Evolutionary conservation across 768 basidiomycete species (phyloP), one percentile per base, ranked within the genome.

Genomic region (Kwoniella sp.): DNA sequence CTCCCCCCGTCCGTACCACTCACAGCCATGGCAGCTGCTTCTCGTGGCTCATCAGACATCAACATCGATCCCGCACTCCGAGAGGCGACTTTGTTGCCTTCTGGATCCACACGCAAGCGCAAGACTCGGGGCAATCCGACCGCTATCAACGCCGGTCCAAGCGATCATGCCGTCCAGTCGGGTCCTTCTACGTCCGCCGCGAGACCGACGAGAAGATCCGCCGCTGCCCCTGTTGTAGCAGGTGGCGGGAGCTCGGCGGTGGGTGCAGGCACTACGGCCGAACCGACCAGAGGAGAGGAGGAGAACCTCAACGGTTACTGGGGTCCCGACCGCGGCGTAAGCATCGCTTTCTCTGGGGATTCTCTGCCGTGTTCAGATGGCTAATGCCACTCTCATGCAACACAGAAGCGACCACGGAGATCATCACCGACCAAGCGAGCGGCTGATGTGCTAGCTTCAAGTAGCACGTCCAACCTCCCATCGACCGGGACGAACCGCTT

Each of bases 231-330:
- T 9, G 53, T 17, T 26, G n/a, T n/a, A n/a, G n/a, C n/a, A n/a
- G n/a, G n/a, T n/a, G n/a, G n/a, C n/a, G n/a, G n/a, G n/a, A n/a
- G n/a, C n/a, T 6, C 38, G 9, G 20, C 19, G 7, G 32, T n/a
- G 10, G 12, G 12, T 12, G 20, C 34, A 20, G 43, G 20, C 7
- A 40, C 20, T 29, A 46, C 8, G 29, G 29, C 15, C 11, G 62
- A 67, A 36, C 65, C 65, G 4, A n/a, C 54, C 4, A 41, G 65
- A 38, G 65, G 65, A 10, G 65, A 67, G 33, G 65, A 67, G 46
- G 62, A 61, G 58, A 64, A 67, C 40, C 40, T 67, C 50, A 64
- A 58, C 22, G 55, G 50, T 14, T 61, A 55, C 42, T 50, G 53
- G 22, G 53, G 33, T n/a, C 26, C 50, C 15, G 44, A n/a, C n/a